Evolutionary conservation across 1,284 basidiomycete genomes (phyloP), one percentile per base, ranked within the genome.

Genomic region (Sanghuangporus baumii): DNA sequence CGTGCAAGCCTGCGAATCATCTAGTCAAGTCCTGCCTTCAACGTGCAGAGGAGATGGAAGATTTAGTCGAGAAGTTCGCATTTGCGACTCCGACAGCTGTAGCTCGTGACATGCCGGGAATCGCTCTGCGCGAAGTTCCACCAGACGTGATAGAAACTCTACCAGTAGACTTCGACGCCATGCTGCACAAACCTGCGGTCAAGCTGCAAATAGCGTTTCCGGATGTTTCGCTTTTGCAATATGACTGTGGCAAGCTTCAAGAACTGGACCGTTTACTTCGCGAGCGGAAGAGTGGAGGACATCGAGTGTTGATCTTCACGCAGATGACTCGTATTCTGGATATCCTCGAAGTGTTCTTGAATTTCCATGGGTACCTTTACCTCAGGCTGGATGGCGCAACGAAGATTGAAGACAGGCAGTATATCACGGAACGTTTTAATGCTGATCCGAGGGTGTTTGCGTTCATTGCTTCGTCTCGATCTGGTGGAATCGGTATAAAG

Each of bases 401-500:
- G 54, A 96, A 94, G 76, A 94, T 98, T 63, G 96, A 98, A 74
- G 93, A 98, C 70, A 81, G 96, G 26, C 96, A 98, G 74, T 92
- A 95, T 67, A 88, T 98, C 66, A 98, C 95, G 0, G 96, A 98
- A 74, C 82, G 94, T n/a, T 98, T 98, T 80, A 98, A 98, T 73
- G 88, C 88, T 16, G 95, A 98, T 74, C 71, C 86, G n/a, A 80
- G 92, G 59, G 81, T 98, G 20, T 94, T 96, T 69, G 94, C 91
- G 67, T 98, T 98, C 74, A 98, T 98, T 69, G 89, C 96, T 3
- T 94, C 91, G 18, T 96, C 93, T 2, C 81, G 96, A 60, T 95
- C 94, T 3, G 96, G 96, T 6, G 96, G 96, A 16, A 91, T 98
- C 55, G 96, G 96, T 16, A 97, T 98, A 78, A 98, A 98, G 90